A percentile compares a stretch with the other conserved stretches of the same genome.
Evolutionary conservation across 2,329 filamentous ascomycete genomes (phyloP).

Genomic region (Diaporthe sp.): DNA sequence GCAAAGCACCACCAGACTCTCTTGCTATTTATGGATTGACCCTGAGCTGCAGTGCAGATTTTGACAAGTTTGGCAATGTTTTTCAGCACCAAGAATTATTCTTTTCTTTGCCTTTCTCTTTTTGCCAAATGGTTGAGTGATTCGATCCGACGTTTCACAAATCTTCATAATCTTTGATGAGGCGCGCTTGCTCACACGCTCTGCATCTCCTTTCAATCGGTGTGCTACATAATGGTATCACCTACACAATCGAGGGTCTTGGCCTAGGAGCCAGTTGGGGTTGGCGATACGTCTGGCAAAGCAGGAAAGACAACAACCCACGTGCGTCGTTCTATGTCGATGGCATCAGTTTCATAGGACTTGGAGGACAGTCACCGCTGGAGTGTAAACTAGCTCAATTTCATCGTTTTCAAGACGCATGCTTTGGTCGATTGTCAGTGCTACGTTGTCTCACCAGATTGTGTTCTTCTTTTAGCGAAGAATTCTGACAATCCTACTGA

Average conservation of each 20-base stretch:
- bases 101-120: neutral
- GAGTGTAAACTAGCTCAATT: conserved; percentile 19
- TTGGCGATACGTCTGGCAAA: conserved; percentile 29
- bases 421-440: no score
- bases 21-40: conserved; percentile 38
- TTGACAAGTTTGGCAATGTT: conserved; percentile 27
- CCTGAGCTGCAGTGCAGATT: conserved; percentile 30
- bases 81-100: conserved; percentile 24
- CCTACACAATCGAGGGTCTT: conserved; percentile 9
- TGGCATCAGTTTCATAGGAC: conserved; percentile 25
- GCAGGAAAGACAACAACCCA: conserved; percentile 21
- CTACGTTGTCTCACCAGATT: no score
- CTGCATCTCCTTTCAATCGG: neutral
- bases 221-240: neutral
- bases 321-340: conserved; percentile 22
- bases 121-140: conserved; percentile 14
- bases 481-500: no score
- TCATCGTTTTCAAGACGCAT: no score
- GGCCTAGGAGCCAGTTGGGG: conserved; percentile 35
- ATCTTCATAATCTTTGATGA: conserved; percentile 10
- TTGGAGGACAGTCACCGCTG: conserved; percentile 28
- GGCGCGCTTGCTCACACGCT: conserved; percentile 8
- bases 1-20: conserved; percentile 21
- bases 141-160: neutral
- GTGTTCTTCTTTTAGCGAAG: no score